These are phyloP conservation scores for Aspergillus luchuensis DNA, from an alignment of 2,329 filamentous ascomycete genomes.

Conservation along the genomic window DNA sequence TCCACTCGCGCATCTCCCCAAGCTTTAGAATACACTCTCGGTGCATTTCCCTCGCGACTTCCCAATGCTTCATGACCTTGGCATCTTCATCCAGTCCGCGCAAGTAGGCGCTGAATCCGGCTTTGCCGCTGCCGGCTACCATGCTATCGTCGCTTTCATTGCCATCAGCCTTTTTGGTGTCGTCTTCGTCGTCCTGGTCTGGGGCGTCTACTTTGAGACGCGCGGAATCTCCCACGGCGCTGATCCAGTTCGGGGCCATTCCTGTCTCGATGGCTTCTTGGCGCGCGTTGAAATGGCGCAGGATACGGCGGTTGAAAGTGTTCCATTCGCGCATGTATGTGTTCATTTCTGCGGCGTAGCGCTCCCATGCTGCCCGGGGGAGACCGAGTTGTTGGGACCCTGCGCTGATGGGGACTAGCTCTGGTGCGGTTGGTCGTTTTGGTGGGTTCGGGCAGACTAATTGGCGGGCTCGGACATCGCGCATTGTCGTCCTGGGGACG, in stretches of 20 bases:
- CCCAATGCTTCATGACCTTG: conserved; percentile 51
- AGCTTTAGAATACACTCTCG: conserved; percentile 46
- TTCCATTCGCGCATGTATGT: conserved; percentile 61
- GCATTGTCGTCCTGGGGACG: conserved; percentile 44
- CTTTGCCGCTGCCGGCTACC: conserved; percentile 35
- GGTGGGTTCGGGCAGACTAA: conserved; percentile 57
- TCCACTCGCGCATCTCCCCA: conserved; percentile 42
- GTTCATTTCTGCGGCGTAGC: conserved; percentile 57
- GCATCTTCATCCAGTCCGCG: conserved; percentile 49
- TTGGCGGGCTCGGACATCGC: conserved; percentile 38
- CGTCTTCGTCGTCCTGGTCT: conserved; percentile 28
- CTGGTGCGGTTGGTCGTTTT: conserved; percentile 47
- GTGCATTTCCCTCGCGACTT: conserved; percentile 51
- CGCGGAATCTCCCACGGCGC: conserved; percentile 52
- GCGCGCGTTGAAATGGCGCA: conserved; percentile 57
- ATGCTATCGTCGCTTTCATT: conserved; percentile 34
- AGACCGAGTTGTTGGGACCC: conserved; percentile 42
- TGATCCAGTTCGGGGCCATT: conserved; percentile 53
- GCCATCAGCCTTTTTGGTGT: conserved; percentile 18
- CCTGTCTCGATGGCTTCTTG: conserved; percentile 51
- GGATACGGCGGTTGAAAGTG: conserved; percentile 56
- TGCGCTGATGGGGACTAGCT: conserved; percentile 19
- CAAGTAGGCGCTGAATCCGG: conserved; percentile 49
- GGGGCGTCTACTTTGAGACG: conserved; percentile 31
- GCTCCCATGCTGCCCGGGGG: conserved; percentile 51